Evolutionary conservation across 2,329 filamentous ascomycete species (phyloP).

Genomic region (Shiraia bambusicola): DNA sequence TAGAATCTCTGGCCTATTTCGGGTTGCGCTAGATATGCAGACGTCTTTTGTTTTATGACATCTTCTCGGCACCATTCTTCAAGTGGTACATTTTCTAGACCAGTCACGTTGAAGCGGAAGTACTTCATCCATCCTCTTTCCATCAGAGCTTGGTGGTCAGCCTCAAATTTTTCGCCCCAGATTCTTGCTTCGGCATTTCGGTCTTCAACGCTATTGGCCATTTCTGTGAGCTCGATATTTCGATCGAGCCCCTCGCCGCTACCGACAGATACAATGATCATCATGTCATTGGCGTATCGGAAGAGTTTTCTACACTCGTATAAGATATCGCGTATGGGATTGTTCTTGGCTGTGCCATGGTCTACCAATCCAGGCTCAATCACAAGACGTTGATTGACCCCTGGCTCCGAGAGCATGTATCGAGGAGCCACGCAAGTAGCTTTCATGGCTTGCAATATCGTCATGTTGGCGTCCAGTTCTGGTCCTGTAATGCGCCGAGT

Average conservation of each 20-base stretch:
- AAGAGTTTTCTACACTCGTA: constrained; percentile 37
- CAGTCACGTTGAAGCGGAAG: constrained; percentile 35
- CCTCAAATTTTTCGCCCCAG: constrained; percentile 27
- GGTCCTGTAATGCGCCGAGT: constrained; percentile 34
- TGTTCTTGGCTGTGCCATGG: constrained; percentile 36
- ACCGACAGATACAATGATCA: constrained; percentile 35
- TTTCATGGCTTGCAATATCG: constrained; percentile 30
- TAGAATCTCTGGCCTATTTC: constrained; percentile 30
- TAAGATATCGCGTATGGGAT: constrained; percentile 33
- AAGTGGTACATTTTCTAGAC: constrained; percentile 29
- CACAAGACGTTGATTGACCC: constrained; percentile 19
- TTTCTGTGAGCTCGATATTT: constrained; percentile 22
- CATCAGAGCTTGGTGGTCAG: constrained; percentile 26
- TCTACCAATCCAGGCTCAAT: constrained; percentile 36
- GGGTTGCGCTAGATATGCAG: constrained; percentile 25
- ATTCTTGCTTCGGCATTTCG: constrained; percentile 19
- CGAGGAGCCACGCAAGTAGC: constrained; percentile 27
- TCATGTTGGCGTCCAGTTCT: constrained; percentile 28
- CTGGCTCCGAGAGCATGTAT: constrained; percentile 20
- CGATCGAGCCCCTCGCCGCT: constrained; percentile 25
- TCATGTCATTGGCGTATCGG: constrained; percentile 34
- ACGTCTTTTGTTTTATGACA: constrained; percentile 30
- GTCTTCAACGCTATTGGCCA: constrained; percentile 30
- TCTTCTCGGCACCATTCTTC: constrained; percentile 35
- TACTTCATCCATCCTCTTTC: constrained; percentile 36